Base-by-base conservation (phyloP, 345 rosid genomes). In the Acer negundo region DNA sequence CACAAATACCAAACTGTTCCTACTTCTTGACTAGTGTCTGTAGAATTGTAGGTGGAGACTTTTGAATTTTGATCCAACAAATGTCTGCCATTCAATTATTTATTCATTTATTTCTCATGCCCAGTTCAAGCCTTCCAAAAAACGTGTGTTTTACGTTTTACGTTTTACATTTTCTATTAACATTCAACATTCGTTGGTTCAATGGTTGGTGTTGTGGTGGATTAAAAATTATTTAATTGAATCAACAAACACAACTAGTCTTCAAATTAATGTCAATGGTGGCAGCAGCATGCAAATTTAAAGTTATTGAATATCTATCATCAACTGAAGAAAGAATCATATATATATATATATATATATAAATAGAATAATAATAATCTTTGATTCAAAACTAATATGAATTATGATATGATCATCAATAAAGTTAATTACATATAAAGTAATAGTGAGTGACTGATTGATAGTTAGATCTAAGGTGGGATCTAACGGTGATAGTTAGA, bases 371-470 rank as follows among this genome's bases (percentile, higher is more conserved):
- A 61, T 73, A 22, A 26, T 67, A 28, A 28, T 74, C 22, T 7
- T 38, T 61, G 3, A 46, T 42, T 42, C 46, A 28, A 22, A 26
- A 69, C 1, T 61, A 70, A 46, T 7, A 75, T 65, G 10, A 20
- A 63, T 67, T 49, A 7, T n/a, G 40, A 12, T 74, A 51, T n/a
- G 40, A 12, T 74, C 53, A 46, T 70, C 23, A 40, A 62, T 53
- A 58, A 2, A 67, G 49, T 72, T 69, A 76, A 63, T 76, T 78
- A 82, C 77, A 82, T 31, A 82, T 23, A 70, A 70, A 73, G 80
- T 74, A 74, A 62, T 70, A 59, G 75, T 77, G 66, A 80, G n/a
- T n/a, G 77, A 63, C 15, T 74, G 46, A 19, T 26, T 67, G 47
- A 71, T 62, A 72, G 58, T 75, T 62, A 75, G 80, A 84, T 51